Base-by-base conservation (phyloP, 257 asterid genomes). In the Solanum infundibuliforme region DNA sequence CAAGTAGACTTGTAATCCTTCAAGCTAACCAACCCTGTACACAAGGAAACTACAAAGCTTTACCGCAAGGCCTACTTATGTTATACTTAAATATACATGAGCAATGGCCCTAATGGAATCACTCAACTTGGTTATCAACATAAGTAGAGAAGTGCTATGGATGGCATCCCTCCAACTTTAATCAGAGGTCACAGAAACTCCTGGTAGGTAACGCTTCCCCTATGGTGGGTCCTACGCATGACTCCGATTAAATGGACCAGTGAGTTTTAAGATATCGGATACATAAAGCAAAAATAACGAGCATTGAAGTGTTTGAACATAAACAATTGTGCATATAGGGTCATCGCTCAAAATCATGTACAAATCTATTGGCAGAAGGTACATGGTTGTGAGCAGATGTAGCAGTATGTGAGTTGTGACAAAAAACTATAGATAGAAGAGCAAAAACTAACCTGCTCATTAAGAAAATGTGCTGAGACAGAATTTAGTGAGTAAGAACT, bases 381-480 rank as follows among this genome's bases (percentile, higher is more conserved):
- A 43, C 66, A 43, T 14, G 39, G 85, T 46, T 46, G 68, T 46
- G 29, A 3, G 27, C 41, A 81, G 20, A 48, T 46, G 25, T 81
- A 46, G 41, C 66, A 79, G 85, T 27, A 46, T 29, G 41, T 55
- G n/a, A 55, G 4, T 55, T 55, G 65, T 9, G 20, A 81, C 68
- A 52, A 52, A 6, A 77, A 58, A 73, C 72, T 72, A 48, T 12
- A 46, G 69, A 87, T 75, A 77, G 48, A 73, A 34, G 87, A 88
- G 83, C 62, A 89, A 55, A 87, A 58, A 76, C 90, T 84, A 90
- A 94, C 99, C 95, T 97, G 99, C 91, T 97, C 99, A 86, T 94
- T 95, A 84, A 97, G 98, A 91, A 97, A 97, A 95, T 95, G 99
- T 27, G 99, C 95, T 73, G 99, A 97, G 86, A 97, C 99, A 74